These are phyloP conservation scores for Cetraspora pellucida DNA, from an alignment of 192 early-diverging fungal species.

Conservation along the genomic window DNA sequence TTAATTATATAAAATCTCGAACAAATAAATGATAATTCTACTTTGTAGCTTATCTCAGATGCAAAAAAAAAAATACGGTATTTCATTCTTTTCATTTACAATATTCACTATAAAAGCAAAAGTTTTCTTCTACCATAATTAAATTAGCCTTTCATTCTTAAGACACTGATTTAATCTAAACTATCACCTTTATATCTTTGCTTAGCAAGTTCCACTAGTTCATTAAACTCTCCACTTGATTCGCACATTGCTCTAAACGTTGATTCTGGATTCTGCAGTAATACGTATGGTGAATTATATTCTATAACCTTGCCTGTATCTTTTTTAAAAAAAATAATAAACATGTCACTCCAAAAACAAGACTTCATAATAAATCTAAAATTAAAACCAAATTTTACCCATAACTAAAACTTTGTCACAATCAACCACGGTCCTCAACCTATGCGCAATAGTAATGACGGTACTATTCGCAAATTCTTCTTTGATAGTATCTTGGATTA, in stretches of 20 bases:
- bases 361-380: neutral
- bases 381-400: constrained; percentile 12
- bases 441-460: constrained; percentile 84
- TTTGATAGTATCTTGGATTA: constrained; percentile 84
- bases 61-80: too few relatives aligned
- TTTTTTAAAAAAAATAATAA: constrained; percentile 44
- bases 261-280: constrained; percentile 64
- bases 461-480: constrained; percentile 71
- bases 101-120: too few relatives aligned
- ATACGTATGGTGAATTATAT: constrained; percentile 72
- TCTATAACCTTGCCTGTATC: constrained; percentile 81
- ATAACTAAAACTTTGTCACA: constrained; percentile 66
- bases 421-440: constrained; percentile 76
- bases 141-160: too few relatives aligned
- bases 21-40: too few relatives aligned
- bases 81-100: too few relatives aligned
- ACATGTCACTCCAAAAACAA: neutral
- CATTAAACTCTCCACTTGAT: constrained; percentile 75
- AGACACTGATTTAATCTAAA: too few relatives aligned
- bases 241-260: constrained; percentile 80
- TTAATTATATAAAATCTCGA: too few relatives aligned
- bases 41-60: too few relatives aligned
- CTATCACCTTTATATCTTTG: constrained; percentile 33
- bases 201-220: constrained; percentile 68
- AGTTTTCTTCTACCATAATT: too few relatives aligned